phyloP scores from a whole-genome alignment of 2,329 filamentous ascomycete species.

The Talaromyces marneffei region DNA sequence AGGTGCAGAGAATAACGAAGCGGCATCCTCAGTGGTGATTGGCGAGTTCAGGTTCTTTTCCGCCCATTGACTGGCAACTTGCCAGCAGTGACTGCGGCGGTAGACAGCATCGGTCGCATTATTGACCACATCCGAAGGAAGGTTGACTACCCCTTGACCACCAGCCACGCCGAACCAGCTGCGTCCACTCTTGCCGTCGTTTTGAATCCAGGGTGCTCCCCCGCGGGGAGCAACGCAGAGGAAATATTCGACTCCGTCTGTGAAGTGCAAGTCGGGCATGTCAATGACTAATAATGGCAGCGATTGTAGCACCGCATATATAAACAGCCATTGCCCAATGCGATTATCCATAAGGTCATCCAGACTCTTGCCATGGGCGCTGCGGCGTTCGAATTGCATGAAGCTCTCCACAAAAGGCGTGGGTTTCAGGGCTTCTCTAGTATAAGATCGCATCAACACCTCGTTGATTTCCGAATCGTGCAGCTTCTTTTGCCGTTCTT shows the following conservation, averaged over 20 bases:
- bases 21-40: constrained; percentile 30
- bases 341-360: constrained; percentile 43
- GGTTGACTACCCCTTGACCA: constrained; percentile 53
- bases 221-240: constrained; percentile 46
- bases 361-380: constrained; percentile 38
- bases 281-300: constrained; percentile 47
- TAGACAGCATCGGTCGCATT: constrained; percentile 64
- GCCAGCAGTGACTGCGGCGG: constrained; percentile 64
- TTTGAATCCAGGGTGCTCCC: constrained; percentile 45
- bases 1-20: constrained; percentile 35
- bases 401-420: constrained; percentile 45
- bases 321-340: constrained; percentile 49
- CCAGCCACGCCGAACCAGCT: constrained; percentile 55
- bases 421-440: constrained; percentile 59
- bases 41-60: constrained; percentile 35
- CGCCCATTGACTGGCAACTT: constrained; percentile 57
- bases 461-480: constrained; percentile 72
- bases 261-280: constrained; percentile 41
- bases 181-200: constrained; percentile 39
- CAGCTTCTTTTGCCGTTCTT: constrained; percentile 64
- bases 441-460: constrained; percentile 75
- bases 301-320: constrained; percentile 47
- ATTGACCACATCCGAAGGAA: constrained; percentile 60
- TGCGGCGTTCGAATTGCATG: constrained; percentile 44
- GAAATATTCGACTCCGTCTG: constrained; percentile 46